Percentiles rank a stretch among this genome's conserved stretches.
These are phyloP conservation scores for Metschnikowia amazonensis DNA, from an alignment of 805 yeast species.

Conservation along the genomic window DNA sequence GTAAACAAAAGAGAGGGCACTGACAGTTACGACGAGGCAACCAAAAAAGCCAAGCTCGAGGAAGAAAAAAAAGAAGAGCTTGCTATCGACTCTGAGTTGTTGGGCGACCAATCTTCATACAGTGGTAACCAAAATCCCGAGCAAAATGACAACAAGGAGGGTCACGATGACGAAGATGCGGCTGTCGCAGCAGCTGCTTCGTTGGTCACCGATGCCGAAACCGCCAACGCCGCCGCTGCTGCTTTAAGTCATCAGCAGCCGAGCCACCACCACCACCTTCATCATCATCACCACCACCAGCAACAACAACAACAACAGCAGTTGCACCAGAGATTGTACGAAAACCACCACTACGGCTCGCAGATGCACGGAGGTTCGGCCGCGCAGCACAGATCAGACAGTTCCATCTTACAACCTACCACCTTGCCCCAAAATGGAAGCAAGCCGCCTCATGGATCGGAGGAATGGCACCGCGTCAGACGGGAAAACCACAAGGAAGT, in stretches of 20 bases:
- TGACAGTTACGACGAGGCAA: constrained; percentile 13
- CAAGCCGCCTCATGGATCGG: constrained; percentile 70
- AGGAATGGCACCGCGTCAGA: constrained; percentile 79
- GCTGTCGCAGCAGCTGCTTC: constrained; percentile 30
- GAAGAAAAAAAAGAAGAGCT: constrained; percentile 20
- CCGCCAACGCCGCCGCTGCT: constrained; percentile 21
- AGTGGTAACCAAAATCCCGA: constrained; percentile 10
- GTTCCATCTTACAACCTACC: constrained; percentile 32
- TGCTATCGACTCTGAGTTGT: constrained; percentile 42
- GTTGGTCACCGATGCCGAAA: constrained; percentile 25
- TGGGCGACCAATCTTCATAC: constrained; percentile 39
- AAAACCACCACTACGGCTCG: constrained; percentile 19
- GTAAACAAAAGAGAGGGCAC: constrained; percentile 18
- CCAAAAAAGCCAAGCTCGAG: constrained; percentile 16
- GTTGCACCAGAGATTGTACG: constrained; percentile 18
- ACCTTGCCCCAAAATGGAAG: constrained; percentile 24
- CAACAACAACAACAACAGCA: constrained; percentile 21
- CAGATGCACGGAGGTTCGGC: constrained; percentile 17
- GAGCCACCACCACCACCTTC: constrained; percentile 20
- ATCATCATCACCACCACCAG: constrained; percentile 19
- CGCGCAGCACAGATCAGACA: constrained; percentile 18
- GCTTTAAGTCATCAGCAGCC: constrained; percentile 25
- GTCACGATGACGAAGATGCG: constrained; percentile 22
- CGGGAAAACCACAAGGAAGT: constrained; percentile 94
- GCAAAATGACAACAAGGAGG: constrained; percentile 10